phyloP scores from a whole-genome alignment of 176 grass and related monocot species.

The Elymus sibiricus region DNA sequence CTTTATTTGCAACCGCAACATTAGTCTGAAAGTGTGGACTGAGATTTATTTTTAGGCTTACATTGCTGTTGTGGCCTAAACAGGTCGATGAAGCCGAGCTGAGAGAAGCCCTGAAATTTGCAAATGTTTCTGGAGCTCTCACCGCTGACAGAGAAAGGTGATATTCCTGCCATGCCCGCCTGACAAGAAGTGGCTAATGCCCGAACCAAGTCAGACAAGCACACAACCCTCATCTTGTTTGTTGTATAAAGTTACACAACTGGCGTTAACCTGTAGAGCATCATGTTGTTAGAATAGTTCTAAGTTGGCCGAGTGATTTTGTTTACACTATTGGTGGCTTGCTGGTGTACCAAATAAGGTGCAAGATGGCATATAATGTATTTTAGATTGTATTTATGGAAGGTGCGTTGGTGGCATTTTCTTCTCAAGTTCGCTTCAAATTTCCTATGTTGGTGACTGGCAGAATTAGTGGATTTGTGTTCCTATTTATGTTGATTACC shows the following conservation, averaged over 20 bases:
- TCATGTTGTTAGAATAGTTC: neutral
- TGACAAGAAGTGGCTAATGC: conserved; percentile 61
- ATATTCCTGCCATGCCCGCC: conserved; percentile 78
- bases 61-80: conserved; percentile 1
- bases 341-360: conserved; percentile 20
- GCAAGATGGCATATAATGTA: neutral
- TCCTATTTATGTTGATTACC: too few relatives aligned
- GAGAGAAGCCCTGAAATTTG: conserved; percentile 78
- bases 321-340: neutral
- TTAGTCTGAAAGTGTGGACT: neutral
- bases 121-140: conserved; percentile 77
- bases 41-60: neutral
- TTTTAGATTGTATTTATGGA: too few relatives aligned
- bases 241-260: neutral
- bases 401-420: too few relatives aligned
- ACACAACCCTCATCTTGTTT: neutral
- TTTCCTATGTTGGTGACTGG: too few relatives aligned
- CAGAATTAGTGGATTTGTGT: too few relatives aligned
- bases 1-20: neutral
- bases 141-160: conserved; percentile 80
- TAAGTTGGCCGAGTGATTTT: neutral
- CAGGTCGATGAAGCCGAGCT: conserved; percentile 64
- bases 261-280: neutral
- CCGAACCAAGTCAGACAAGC: conserved; percentile 31
- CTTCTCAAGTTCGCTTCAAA: too few relatives aligned